These are phyloP conservation scores for Punctularia strigosozonata DNA, from an alignment of 768 basidiomycete species.

Conservation along the genomic window DNA sequence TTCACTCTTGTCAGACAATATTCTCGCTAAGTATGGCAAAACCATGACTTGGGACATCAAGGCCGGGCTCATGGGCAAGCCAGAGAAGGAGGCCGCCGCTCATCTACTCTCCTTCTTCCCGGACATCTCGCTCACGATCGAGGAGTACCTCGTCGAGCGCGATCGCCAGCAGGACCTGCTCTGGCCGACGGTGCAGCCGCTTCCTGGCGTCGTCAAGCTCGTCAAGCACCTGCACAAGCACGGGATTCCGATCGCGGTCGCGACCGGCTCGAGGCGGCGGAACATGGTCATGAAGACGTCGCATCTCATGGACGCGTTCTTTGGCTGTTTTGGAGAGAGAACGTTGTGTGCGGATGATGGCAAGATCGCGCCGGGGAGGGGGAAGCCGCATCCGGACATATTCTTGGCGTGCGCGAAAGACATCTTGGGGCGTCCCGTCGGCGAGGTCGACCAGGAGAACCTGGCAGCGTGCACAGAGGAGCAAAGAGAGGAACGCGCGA, in stretches of 20 bases:
- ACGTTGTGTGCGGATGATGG: slow-evolving; percentile 69
- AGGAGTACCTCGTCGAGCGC: slow-evolving; percentile 47
- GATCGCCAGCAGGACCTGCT: slow-evolving; percentile 43
- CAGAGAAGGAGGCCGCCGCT: slow-evolving; percentile 49
- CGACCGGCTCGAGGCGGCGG: slow-evolving; percentile 59
- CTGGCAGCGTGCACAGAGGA: slow-evolving; percentile 19
- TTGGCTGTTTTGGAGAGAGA: slow-evolving; percentile 48
- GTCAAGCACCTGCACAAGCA: slow-evolving; percentile 59
- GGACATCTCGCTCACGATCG: slow-evolving; percentile 49
- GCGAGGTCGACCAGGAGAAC: slow-evolving; percentile 25
- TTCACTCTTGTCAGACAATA: slow-evolving; percentile 38
- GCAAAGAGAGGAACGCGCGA: slow-evolving; percentile 36
- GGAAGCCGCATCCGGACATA: slow-evolving; percentile 79
- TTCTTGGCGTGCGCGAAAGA: slow-evolving; percentile 64
- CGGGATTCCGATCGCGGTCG: slow-evolving; percentile 67
- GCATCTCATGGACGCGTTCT: slow-evolving; percentile 40
- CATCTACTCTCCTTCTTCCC: slow-evolving; percentile 73
- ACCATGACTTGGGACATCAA: slow-evolving; percentile 85
- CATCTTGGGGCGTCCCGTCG: slow-evolving; percentile 44
- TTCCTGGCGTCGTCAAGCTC: slow-evolving; percentile 66
- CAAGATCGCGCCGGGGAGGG: slow-evolving; percentile 27
- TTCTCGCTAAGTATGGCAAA: slow-evolving; percentile 60
- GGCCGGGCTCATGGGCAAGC: slow-evolving; percentile 81
- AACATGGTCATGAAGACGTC: slow-evolving; percentile 60
- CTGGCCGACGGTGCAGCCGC: slow-evolving; percentile 59